These are phyloP conservation scores for Thraustochytrium sp. DNA, from an alignment of 352 stramenopile genomes.

Conservation along the genomic window DNA sequence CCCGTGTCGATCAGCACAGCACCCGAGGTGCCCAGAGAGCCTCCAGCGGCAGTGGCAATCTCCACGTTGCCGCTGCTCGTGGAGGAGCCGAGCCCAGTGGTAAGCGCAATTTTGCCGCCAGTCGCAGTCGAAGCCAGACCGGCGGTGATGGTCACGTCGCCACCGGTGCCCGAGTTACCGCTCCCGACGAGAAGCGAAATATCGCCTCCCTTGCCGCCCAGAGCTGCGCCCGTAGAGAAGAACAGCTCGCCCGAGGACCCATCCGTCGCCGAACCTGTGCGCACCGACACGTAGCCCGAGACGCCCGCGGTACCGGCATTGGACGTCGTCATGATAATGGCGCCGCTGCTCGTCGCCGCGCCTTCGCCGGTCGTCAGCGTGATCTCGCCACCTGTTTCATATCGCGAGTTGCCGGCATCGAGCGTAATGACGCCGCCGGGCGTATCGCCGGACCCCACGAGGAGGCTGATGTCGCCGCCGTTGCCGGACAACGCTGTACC, in stretches of 20 bases:
- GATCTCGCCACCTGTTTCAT: conserved; percentile 54
- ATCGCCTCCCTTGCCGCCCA: conserved; percentile 53
- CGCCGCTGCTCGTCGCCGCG: conserved; percentile 48
- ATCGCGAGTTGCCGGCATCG: conserved; percentile 50
- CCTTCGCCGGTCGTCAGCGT: conserved; percentile 51
- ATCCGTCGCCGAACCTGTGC: conserved; percentile 57
- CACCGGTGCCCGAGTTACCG: conserved; percentile 50
- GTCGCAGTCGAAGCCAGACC: background rate
- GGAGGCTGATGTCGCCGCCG: conserved; percentile 62
- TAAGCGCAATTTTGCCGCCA: conserved; percentile 14
- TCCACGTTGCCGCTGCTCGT: conserved; percentile 24
- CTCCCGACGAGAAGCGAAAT: conserved; percentile 54
- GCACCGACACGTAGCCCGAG: conserved; percentile 62
- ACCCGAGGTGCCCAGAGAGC: conserved; percentile 54
- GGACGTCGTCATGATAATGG: conserved; percentile 53
- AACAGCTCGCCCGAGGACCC: conserved; percentile 64
- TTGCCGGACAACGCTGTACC: conserved; percentile 58
- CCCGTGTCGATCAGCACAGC: conserved; percentile 45
- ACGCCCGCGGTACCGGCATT: conserved; percentile 61
- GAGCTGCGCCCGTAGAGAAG: conserved; percentile 51
- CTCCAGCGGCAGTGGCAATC: background rate
- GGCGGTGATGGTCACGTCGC: conserved; percentile 50
- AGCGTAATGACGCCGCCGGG: conserved; percentile 54
- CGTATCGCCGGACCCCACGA: conserved; percentile 54
- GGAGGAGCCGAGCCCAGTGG: background rate